Conservation (phyloP, 139 green algal species). For the Tetraselmis striata region DNA sequence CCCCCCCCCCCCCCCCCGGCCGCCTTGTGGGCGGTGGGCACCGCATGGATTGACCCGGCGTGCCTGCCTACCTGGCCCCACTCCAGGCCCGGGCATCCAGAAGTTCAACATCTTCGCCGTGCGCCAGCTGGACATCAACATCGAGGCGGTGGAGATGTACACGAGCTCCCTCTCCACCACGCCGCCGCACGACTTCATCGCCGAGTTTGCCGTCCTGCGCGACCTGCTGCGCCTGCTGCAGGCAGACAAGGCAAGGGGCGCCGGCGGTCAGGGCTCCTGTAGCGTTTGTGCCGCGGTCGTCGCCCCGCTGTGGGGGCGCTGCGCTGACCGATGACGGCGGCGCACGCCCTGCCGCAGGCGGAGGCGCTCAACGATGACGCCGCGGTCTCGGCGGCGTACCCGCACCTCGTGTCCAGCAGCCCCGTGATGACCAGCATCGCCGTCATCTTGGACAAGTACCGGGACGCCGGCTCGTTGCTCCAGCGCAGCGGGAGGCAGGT, state of each 20-base stretch:
- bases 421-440: background rate
- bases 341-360: too few species aligned
- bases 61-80: too few species aligned
- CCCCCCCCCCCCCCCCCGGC: too few species aligned
- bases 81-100: background rate
- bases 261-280: too few species aligned
- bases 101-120: background rate
- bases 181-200: background rate
- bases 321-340: too few species aligned
- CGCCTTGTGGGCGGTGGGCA: too few species aligned
- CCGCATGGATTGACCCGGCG: too few species aligned
- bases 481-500: background rate
- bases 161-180: background rate
- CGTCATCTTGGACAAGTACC: background rate
- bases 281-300: too few species aligned
- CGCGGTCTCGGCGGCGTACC: background rate
- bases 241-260: background rate
- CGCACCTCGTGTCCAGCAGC: background rate
- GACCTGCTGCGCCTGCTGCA: background rate
- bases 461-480: background rate
- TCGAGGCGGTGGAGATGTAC: background rate
- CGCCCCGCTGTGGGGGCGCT: too few species aligned
- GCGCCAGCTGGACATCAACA: background rate
- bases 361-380: background rate
- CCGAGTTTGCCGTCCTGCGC: background rate